Evolutionary conservation across 768 basidiomycete genomes (phyloP), one percentile per base, ranked within the genome.

Genomic region (Chiua virens): DNA sequence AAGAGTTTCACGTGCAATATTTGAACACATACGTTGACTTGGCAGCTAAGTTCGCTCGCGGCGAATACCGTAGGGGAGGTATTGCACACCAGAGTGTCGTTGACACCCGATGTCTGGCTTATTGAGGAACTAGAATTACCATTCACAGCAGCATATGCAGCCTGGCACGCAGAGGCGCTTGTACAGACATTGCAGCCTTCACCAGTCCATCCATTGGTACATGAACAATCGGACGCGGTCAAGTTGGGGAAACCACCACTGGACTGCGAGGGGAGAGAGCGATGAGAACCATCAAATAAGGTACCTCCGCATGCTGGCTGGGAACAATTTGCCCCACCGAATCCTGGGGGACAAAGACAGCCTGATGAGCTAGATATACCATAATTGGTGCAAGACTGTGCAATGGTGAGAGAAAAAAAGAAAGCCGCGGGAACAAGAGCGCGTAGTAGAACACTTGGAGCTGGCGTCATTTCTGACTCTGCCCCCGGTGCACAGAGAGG

Each of bases 321-420:
- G 1, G 81, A 75, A 62, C 92, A 93, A 20, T 78, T 79, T 23
- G 79, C 47, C 8, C 87, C 89, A 11, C 87, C 88, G 62, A 90
- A 92, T 13, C 92, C 92, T 21, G 81, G 78, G 5, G 92, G 92
- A 67, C 94, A 97, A 21, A 77, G 68, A 64, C 93, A 95, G 7
- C 51, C 50, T 1, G 68, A 62, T 0, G 49, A 30, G 37, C 20
- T 60, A 8, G 66, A 55, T 28, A 41, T 50, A 14, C 67, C 67
- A 23, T 57, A 59, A 36, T 68, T 68, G 39, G 49, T 41, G 42
- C 68, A 68, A 42, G 63, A 57, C n/a, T 68, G 68, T 8, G 61
- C 67, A 0, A 20, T 15, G 20, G 35, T 41, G 37, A 63, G 42
- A 25, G 47, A 39, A 13, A 58, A 42, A 11, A 53, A 22, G 44